phyloP scores from a whole-genome alignment of 1,284 basidiomycete species.

The Pseudozyma tsukubaensis region DNA sequence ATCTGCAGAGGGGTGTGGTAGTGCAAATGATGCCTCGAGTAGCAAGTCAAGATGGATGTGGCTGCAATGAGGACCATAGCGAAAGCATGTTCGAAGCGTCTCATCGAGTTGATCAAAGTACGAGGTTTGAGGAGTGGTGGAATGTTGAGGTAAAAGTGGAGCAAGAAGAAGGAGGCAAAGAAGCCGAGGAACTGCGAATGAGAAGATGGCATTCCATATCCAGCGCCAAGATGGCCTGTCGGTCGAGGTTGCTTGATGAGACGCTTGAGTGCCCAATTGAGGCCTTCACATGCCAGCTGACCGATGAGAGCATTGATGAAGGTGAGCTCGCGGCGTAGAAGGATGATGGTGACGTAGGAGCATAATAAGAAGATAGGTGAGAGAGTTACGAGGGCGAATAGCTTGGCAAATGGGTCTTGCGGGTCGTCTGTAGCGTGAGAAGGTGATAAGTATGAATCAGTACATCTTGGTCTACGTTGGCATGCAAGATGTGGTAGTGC shows the following conservation, averaged over 20 bases:
- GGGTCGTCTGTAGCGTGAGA: slow-evolving; percentile 37
- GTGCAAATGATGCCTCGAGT: slow-evolving; percentile 80
- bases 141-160: slow-evolving; percentile 81
- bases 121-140: slow-evolving; percentile 72
- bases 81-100: slow-evolving; percentile 55
- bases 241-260: slow-evolving; percentile 79
- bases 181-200: slow-evolving; percentile 91
- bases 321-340: slow-evolving; percentile 81
- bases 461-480: not conserved
- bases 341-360: slow-evolving; percentile 80
- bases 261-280: slow-evolving; percentile 80
- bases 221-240: slow-evolving; percentile 76
- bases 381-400: slow-evolving; percentile 62
- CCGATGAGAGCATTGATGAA: slow-evolving; percentile 85
- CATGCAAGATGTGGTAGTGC: not conserved
- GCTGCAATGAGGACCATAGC: slow-evolving; percentile 74
- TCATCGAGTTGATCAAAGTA: slow-evolving; percentile 45
- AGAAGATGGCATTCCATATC: slow-evolving; percentile 87
- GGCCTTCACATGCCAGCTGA: slow-evolving; percentile 78
- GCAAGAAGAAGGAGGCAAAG: slow-evolving; percentile 80
- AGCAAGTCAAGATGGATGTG: slow-evolving; percentile 78
- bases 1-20: slow-evolving; percentile 82
- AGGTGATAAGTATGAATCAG: not conserved
- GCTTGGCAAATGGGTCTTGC: slow-evolving; percentile 48
- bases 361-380: slow-evolving; percentile 64